A percentile compares a stretch with the other conserved stretches of the same genome.
These are phyloP conservation scores for Arctium lappa DNA, from an alignment of 129 eudicot species.

Conservation along the genomic window DNA sequence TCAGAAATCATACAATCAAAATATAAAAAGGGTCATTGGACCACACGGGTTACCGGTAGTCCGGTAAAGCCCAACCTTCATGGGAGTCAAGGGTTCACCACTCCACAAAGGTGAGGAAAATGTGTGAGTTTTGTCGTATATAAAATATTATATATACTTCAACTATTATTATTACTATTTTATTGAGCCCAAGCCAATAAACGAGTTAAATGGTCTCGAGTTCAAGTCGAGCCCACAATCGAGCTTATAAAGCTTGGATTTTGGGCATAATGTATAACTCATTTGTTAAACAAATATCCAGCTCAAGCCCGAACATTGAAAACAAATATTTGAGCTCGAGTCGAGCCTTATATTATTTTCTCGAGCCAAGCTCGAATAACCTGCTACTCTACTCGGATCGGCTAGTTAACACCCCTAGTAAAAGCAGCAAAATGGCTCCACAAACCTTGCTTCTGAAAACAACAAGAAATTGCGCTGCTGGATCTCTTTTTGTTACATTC, in stretches of 20 bases:
- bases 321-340: no score
- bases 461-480: conserved; percentile 93
- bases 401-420: background rate
- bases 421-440: background rate
- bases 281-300: background rate
- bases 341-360: background rate
- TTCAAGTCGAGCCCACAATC: background rate
- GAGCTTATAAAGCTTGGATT: background rate
- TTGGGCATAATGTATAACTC: background rate
- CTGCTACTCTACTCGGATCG: background rate
- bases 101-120: no score
- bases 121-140: background rate
- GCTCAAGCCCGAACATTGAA: background rate
- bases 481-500: conserved; percentile 86
- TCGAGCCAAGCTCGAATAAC: background rate
- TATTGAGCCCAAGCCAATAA: background rate
- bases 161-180: background rate
- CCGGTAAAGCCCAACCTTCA: background rate
- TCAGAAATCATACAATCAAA: background rate
- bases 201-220: background rate
- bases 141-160: background rate
- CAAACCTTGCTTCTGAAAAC: conserved; percentile 83
- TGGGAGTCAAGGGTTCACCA: background rate
- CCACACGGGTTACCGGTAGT: background rate
- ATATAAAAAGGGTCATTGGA: background rate